Base-by-base conservation (phyloP, 441 rosid genomes). In the Rhodomyrtus psidioides region DNA sequence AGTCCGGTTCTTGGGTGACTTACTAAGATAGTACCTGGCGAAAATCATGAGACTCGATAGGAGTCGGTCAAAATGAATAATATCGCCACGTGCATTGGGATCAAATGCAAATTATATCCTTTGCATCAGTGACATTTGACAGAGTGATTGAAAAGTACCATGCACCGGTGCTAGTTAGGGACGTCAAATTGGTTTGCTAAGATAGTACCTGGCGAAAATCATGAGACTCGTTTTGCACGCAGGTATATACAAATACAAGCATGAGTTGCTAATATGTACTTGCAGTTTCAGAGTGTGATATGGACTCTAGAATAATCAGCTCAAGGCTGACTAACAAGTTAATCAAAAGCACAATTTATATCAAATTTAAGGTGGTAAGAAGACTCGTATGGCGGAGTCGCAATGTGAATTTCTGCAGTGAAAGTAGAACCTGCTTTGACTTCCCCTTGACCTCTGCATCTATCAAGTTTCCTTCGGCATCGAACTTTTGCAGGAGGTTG, bases 401-500 rank as follows among this genome's bases (percentile, higher is more conserved):
- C 27, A 96, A 82, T 54, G 94, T 88, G 84, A 91, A 93, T 34
- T 90, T 90, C 27, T 88, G 90, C 88, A 96, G 90, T 54, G 97
- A 92, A 34, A 91, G 19, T 70, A 95, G 93, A 58, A 94, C 92
- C 84, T 87, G 76, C 57, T 92, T 93, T 9, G 93, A 53, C 87
- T 53, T 91, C 87, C 93, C 90, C 85, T 85, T 93, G 13, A 89
- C 83, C 58, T 49, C 90, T 12, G 88, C 91, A 88, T 96, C 96
- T 34, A 94, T 76, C 87, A 95, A 75, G 89, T 93, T 92, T 70
- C 96, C 96, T 53, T 94, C 87, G 2, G 84, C 79, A 15, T 96
- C 97, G 55, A 96, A 96, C 59, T 93, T 34, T 96, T 53, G 92
- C 91, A 49, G 96, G 98, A 34, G 95, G 92, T 62, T 91, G 88